A percentile compares a stretch with the other conserved stretches of the same genome.
These are phyloP conservation scores for Musa itinerans DNA, from an alignment of 176 grass and related monocot genomes.

Conservation along the genomic window DNA sequence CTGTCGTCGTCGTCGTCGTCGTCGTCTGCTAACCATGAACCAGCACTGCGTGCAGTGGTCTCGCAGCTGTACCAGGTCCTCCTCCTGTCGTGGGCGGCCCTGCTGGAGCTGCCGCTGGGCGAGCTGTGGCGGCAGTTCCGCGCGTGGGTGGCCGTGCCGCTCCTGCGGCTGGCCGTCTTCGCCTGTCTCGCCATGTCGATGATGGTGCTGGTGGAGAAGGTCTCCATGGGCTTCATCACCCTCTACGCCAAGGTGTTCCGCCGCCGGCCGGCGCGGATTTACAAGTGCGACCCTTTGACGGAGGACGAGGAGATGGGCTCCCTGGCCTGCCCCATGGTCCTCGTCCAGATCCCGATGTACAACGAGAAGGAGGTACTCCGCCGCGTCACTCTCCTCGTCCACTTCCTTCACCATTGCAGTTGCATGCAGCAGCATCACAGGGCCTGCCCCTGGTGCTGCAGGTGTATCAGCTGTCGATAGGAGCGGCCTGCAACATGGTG, in stretches of 20 bases:
- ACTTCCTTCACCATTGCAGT: background rate
- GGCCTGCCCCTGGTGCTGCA: constrained; percentile 26
- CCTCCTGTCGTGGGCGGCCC: background rate
- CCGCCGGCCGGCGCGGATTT: constrained; percentile 25
- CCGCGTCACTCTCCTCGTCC: background rate
- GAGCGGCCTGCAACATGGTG: constrained; percentile 64
- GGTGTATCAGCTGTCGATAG: constrained; percentile 96
- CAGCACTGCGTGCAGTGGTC: too few species aligned
- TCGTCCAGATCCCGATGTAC: constrained; percentile 99
- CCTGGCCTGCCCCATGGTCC: constrained; percentile 50
- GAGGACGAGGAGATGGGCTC: constrained; percentile 30
- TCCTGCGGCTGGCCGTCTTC: constrained; percentile 1
- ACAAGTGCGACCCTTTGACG: constrained; percentile 35
- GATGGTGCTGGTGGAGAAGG: constrained; percentile 37
- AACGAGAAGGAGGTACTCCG: constrained; percentile 72
- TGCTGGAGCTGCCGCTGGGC: background rate
- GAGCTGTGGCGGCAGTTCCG: constrained; percentile 5
- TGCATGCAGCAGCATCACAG: background rate
- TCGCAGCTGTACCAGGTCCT: too few species aligned
- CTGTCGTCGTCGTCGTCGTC: too few species aligned
- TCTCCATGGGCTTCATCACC: constrained; percentile 25
- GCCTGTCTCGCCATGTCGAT: constrained; percentile 31
- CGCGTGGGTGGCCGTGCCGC: constrained; percentile 20
- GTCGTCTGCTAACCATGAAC: too few species aligned
- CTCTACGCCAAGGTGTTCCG: constrained; percentile 31